These are phyloP conservation scores for Vigna trinervia DNA, from an alignment of 306 rosid species.

Conservation along the genomic window DNA sequence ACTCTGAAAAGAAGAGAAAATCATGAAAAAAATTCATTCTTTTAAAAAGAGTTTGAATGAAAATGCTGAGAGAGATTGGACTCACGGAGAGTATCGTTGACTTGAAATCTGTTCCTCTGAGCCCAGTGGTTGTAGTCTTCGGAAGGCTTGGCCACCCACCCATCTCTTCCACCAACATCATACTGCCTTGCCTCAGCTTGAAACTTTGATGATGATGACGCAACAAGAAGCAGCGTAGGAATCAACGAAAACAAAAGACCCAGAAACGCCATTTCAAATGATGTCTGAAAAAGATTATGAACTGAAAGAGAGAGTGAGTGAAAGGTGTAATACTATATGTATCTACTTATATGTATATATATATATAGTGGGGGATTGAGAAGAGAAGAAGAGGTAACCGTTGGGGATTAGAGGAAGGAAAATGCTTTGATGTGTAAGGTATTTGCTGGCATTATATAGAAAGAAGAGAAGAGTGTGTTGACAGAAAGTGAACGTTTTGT, in stretches of 20 bases:
- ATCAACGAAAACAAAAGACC: conserved; percentile 34
- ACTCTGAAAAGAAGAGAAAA: not conserved
- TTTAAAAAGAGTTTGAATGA: not conserved
- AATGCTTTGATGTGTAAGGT: not conserved
- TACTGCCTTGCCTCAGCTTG: conserved; percentile 44
- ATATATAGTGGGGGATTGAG: conserved; percentile 34
- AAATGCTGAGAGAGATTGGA: not conserved
- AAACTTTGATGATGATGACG: conserved; percentile 4
- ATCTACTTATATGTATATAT: no score
- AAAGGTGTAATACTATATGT: not conserved
- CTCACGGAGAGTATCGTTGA: conserved; percentile 83
- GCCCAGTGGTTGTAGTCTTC: conserved; percentile 70
- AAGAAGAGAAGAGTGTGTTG: not conserved
- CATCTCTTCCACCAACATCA: conserved; percentile 70
- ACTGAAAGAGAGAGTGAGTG: not conserved
- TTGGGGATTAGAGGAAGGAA: conserved; percentile 46
- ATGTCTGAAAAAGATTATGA: not conserved
- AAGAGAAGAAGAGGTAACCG: conserved; percentile 44
- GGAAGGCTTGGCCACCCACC: conserved; percentile 72
- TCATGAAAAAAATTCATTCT: no score
- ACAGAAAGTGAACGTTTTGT: not conserved
- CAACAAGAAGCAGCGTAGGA: conserved; percentile 27
- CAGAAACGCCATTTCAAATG: conserved; percentile 1
- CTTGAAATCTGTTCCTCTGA: conserved; percentile 61
- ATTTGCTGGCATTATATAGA: conserved; percentile 25